These are phyloP conservation scores for Collybiopsis confluens DNA, from an alignment of 768 basidiomycete genomes.

Conservation along the genomic window DNA sequence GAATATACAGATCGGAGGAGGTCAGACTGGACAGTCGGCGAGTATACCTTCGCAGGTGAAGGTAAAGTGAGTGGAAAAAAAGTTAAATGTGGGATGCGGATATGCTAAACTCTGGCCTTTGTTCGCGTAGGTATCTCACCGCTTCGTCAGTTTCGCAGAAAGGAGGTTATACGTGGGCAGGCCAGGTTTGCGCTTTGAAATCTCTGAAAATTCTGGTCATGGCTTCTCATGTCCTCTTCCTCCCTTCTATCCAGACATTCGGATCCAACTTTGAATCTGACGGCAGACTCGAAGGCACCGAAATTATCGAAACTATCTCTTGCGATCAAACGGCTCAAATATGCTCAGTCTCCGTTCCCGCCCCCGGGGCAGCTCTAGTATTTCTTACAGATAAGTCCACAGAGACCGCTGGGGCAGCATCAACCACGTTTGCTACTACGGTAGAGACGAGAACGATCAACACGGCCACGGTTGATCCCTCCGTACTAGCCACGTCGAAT, in stretches of 20 bases:
- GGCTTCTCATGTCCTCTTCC: too few species aligned
- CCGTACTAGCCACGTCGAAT: conserved; percentile 61
- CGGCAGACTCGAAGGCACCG: conserved; percentile 52
- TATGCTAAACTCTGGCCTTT: conserved; percentile 10
- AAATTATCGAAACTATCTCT: conserved; percentile 46
- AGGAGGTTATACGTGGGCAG: conserved; percentile 59
- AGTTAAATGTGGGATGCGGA: conserved; percentile 4
- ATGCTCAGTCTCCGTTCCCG: conserved; percentile 61
- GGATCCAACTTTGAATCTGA: conserved; percentile 59
- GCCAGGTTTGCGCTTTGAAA: too few species aligned
- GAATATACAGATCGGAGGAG: conserved; percentile 44
- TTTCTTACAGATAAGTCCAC: conserved; percentile 43
- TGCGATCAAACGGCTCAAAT: conserved; percentile 49
- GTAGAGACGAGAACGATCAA: conserved; percentile 44
- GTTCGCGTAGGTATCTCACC: conserved; percentile 41
- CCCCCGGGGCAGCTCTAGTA: conserved; percentile 67
- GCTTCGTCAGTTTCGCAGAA: conserved; percentile 49
- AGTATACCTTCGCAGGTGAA: conserved; percentile 41
- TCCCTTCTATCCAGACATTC: conserved; percentile 44
- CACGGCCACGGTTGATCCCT: conserved; percentile 50
- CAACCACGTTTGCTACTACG: conserved; percentile 49
- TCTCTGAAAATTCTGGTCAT: too few species aligned
- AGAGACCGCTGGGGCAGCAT: conserved; percentile 28
- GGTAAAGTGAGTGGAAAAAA: conserved; percentile 58
- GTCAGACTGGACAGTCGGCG: conserved; percentile 30